Percentiles rank a stretch among this genome's conserved stretches.
phyloP scores from a whole-genome alignment of 768 basidiomycete species.

The Rubroboletus satanas region DNA sequence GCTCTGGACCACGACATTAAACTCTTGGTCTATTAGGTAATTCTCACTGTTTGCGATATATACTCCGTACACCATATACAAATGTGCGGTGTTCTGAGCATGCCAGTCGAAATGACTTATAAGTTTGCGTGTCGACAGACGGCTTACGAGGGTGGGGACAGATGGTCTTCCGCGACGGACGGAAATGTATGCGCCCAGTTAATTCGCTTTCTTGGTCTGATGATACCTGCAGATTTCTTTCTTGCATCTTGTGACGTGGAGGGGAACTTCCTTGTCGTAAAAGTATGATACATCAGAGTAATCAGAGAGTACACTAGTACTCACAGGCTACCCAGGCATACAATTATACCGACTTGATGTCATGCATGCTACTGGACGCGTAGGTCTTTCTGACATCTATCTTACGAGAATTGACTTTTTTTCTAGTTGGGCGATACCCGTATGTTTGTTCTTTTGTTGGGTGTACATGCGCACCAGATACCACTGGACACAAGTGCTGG shows the following conservation, averaged over 20 bases:
- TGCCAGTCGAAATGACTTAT: neutral
- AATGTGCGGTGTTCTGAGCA: slow-evolving; percentile 48
- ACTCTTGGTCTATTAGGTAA: slow-evolving; percentile 47
- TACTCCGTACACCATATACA: slow-evolving; percentile 87
- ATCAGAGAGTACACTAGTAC: neutral
- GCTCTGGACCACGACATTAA: neutral
- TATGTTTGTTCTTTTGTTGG: slow-evolving; percentile 81
- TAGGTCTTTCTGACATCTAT: slow-evolving; percentile 32
- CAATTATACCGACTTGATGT: slow-evolving; percentile 81
- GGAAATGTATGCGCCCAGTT: slow-evolving; percentile 64
- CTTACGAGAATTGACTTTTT: neutral
- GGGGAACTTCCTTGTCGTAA: slow-evolving; percentile 83
- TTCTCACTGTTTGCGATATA: slow-evolving; percentile 71
- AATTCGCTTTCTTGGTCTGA: slow-evolving; percentile 4
- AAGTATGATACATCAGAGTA: slow-evolving; percentile 35
- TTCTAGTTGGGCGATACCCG: slow-evolving; percentile 80
- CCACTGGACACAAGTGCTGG: slow-evolving; percentile 80
- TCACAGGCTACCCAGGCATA: slow-evolving; percentile 50
- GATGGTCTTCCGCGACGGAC: slow-evolving; percentile 70
- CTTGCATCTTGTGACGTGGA: slow-evolving; percentile 82
- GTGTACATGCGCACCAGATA: slow-evolving; percentile 76
- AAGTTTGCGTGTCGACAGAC: slow-evolving; percentile 40
- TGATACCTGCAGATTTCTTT: slow-evolving; percentile 54
- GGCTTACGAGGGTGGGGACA: slow-evolving; percentile 83
- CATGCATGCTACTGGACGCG: slow-evolving; percentile 92